Base-by-base conservation (phyloP, 495 filamentous ascomycete species). In the Schizothecium vesticola region DNA sequence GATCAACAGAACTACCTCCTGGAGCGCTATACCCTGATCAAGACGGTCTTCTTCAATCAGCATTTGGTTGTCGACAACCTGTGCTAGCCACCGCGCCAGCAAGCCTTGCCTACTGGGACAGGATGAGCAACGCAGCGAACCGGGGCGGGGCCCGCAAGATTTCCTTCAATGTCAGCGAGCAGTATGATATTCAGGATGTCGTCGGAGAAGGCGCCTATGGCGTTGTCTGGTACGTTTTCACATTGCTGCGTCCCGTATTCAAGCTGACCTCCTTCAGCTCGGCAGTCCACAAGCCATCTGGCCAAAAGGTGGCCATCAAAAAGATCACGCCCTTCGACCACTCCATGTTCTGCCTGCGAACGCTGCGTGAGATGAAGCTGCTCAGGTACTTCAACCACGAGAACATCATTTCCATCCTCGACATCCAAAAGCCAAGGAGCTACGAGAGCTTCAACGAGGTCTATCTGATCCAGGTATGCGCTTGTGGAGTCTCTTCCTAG, bases 241-340 rank as follows among this genome's bases (percentile, higher is more conserved):
- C 33, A 13, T 13, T 24, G 19, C 21, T 7, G 11, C 16, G 36
- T 23, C 1, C 10, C 13, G 21, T 2, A 21, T 6, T 24, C 28
- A 19, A 19, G 57, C 69, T 74, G 57, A 70, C 70, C 21, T 26
- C 5, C 7, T 67, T 69, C 71, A 97, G 94, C 82, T 99, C 96
- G 61, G 96, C 96, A 28, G 89, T 98, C 69, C 96, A 99, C 83
- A 98, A 98, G 83, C 96, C 96, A 6, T 98, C 96, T 3, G 89
- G 93, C 70, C 96, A 99, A 81, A 98, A 97, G 83, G 96, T 99
- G 62, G 96, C 96, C 29, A 99, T 99, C 83, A 99, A 99, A 85
- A 99, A 99, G 86, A 99, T 99, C 74, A 97, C 94, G 1, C 96
- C 95, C 0, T 98, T 98, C 81, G 95, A 99, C 72, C 94, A 98